These are phyloP conservation scores for Plectosphaerella plurivora DNA, from an alignment of 2,329 filamentous ascomycete species.

Conservation along the genomic window DNA sequence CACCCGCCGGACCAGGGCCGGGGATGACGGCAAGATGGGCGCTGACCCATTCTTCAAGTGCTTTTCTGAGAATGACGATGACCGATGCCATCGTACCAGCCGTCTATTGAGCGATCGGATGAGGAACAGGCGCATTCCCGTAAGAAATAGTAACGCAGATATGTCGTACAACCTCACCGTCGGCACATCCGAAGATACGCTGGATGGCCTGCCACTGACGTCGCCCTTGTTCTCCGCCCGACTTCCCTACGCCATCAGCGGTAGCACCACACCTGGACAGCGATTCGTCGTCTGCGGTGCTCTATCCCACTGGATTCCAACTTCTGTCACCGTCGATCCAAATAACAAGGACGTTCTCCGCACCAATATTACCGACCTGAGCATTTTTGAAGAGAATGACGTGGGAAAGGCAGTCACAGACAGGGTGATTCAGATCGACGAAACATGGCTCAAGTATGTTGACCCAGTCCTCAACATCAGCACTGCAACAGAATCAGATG, in stretches of 20 bases:
- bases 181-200: no score
- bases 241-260: neutral
- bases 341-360: neutral
- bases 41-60: neutral
- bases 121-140: neutral
- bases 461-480: conserved; percentile 1
- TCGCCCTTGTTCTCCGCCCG: neutral
- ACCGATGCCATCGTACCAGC: neutral
- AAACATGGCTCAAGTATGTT: neutral
- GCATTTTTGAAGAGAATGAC: neutral
- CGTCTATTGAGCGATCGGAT: neutral
- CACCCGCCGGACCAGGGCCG: neutral
- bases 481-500: no score
- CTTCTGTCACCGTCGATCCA: neutral
- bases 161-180: no score
- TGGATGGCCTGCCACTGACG: neutral
- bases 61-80: neutral
- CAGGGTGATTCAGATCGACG: neutral
- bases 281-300: conserved; percentile 1
- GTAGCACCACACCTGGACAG: neutral
- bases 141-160: no score
- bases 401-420: neutral
- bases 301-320: conserved; percentile 2
- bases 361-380: neutral
- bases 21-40: neutral